These are phyloP conservation scores for Neurospora sp. DNA, from an alignment of 495 filamentous ascomycete genomes.

Conservation along the genomic window DNA sequence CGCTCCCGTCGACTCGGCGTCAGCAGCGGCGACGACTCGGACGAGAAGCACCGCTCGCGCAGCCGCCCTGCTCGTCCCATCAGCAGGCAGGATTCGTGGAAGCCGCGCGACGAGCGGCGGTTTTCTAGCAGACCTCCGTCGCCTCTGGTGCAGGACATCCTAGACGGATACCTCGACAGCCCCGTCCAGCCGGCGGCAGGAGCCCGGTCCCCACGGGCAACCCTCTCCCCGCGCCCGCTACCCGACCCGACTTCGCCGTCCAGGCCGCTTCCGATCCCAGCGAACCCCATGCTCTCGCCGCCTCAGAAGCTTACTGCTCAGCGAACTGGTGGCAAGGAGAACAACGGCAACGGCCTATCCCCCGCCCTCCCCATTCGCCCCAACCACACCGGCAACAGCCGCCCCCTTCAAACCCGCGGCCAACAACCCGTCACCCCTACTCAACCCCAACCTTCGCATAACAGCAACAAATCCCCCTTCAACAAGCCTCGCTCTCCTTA, in stretches of 20 bases:
- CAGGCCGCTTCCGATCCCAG: slow-evolving; percentile 4
- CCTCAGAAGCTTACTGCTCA: slow-evolving; percentile 22
- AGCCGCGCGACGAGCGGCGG: slow-evolving; percentile 53
- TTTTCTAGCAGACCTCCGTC: not conserved
- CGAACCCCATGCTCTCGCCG: slow-evolving; percentile 15
- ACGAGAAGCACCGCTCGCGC: slow-evolving; percentile 33
- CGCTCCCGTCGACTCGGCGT: slow-evolving; percentile 30
- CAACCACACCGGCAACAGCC: slow-evolving; percentile 44
- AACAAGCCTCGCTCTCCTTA: not conserved
- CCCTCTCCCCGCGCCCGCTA: slow-evolving; percentile 25
- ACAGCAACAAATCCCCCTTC: not conserved
- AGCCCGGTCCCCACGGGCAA: slow-evolving; percentile 4
- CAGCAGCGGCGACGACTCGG: slow-evolving; percentile 21
- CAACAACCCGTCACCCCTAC: not conserved
- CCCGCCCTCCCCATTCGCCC: not conserved
- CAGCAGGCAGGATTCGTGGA: slow-evolving; percentile 53
- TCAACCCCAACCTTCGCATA: not conserved
- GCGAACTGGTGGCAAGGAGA: slow-evolving; percentile 21
- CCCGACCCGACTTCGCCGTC: slow-evolving; percentile 28
- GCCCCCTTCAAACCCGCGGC: slow-evolving; percentile 27
- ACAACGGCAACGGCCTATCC: not conserved
- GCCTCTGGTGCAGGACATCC: not conserved
- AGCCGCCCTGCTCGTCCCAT: slow-evolving; percentile 44
- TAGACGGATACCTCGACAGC: not conserved
- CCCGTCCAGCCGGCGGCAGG: not conserved